Conservation (phyloP, 306 rosid genomes). For the Luffa acutangula region DNA sequence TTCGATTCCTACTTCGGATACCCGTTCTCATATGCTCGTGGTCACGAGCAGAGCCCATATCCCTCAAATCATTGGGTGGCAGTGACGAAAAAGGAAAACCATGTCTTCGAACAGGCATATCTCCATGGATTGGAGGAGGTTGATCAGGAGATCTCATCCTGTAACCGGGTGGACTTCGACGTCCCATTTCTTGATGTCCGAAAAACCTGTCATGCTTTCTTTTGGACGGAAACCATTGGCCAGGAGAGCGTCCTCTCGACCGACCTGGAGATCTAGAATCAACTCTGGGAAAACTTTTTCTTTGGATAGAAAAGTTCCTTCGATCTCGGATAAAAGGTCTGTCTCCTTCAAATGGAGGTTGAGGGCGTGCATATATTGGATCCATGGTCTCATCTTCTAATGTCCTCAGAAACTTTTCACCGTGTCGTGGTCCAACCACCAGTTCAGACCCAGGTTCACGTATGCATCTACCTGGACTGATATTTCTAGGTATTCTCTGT, state of each 20-base stretch:
- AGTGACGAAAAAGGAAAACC: conserved; percentile 45
- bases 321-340: conserved; percentile 48
- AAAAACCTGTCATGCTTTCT: conserved; percentile 68
- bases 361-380: conserved; percentile 45
- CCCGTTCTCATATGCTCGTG: conserved; percentile 56
- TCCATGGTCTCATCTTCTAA: conserved; percentile 40
- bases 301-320: conserved; percentile 50
- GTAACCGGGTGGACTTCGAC: conserved; percentile 54
- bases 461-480: conserved; percentile 53
- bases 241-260: conserved; percentile 76
- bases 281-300: conserved; percentile 43
- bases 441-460: conserved; percentile 47
- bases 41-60: conserved; percentile 53
- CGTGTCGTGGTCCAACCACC: conserved; percentile 41
- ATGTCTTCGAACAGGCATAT: conserved; percentile 56
- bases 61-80: conserved; percentile 56
- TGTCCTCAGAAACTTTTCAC: conserved; percentile 50
- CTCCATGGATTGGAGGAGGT: conserved; percentile 38
- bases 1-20: conserved; percentile 41
- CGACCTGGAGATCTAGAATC: conserved; percentile 71
- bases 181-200: conserved; percentile 48
- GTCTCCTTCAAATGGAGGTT: conserved; percentile 40
- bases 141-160: conserved; percentile 80
- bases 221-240: conserved; percentile 54
- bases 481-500: conserved; percentile 45